A percentile compares a stretch with the other conserved stretches of the same genome.
phyloP scores from a whole-genome alignment of 169 alveolate species.

The Cryptosporidium muris region DNA sequence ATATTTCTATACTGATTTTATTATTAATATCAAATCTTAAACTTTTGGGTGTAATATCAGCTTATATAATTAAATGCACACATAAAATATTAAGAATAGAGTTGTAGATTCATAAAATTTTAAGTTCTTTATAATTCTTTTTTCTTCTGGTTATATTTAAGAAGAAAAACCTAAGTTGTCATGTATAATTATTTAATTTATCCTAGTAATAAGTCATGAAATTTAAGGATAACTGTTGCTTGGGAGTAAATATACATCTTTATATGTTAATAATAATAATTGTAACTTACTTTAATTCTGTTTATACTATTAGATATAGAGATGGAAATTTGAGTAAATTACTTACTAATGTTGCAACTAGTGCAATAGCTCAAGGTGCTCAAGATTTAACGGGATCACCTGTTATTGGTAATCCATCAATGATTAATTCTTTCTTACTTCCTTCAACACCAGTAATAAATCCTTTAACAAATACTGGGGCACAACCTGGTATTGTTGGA shows the following conservation, averaged over 20 bases:
- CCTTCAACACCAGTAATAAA: slow-evolving; percentile 8
- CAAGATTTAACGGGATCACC: slow-evolving; percentile 37
- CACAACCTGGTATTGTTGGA: slow-evolving; percentile 17
- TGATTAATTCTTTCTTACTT: background rate
- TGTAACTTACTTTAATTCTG: slow-evolving; percentile 1
- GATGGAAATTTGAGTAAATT: slow-evolving; percentile 1
- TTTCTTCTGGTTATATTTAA: too few relatives aligned
- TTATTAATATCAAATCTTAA: background rate
- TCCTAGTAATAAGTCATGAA: background rate
- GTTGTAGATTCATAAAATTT: too few relatives aligned
- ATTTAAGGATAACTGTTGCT: slow-evolving; percentile 8
- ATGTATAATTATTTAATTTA: too few relatives aligned
- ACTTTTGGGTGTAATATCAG: background rate
- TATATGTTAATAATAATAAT: background rate
- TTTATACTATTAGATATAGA: slow-evolving; percentile 39
- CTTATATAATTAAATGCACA: background rate
- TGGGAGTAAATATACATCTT: background rate
- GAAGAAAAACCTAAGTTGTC: too few relatives aligned
- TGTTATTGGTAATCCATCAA: slow-evolving; percentile 42
- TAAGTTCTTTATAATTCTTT: too few relatives aligned
- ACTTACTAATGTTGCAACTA: background rate
- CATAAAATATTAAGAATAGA: background rate
- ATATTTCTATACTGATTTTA: background rate
- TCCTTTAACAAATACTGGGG: background rate
- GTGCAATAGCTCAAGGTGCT: slow-evolving; percentile 1